Conservation (phyloP, 2,329 filamentous ascomycete species). For the Sporothrix mexicana region DNA sequence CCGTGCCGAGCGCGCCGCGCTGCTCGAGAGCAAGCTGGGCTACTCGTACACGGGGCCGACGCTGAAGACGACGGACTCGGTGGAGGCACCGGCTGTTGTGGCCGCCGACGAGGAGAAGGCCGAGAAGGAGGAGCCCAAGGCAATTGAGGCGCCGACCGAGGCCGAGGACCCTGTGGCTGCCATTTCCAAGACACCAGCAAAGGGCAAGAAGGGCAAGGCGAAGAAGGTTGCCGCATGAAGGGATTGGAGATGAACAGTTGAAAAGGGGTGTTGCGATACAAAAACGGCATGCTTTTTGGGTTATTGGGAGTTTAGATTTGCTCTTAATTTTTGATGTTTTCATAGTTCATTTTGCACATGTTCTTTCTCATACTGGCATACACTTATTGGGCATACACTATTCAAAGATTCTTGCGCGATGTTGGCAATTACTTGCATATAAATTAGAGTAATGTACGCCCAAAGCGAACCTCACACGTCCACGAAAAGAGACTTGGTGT, state of each 20-base stretch:
- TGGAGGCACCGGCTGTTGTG: slow-evolving; percentile 44
- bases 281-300: slow-evolving; percentile 27
- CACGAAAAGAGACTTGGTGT: slow-evolving; percentile 43
- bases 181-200: slow-evolving; percentile 42
- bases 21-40: slow-evolving; percentile 73
- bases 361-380: neutral
- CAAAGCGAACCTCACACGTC: slow-evolving; percentile 67
- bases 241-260: neutral
- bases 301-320: slow-evolving; percentile 23
- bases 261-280: neutral
- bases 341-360: slow-evolving; percentile 14
- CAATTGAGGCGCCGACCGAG: neutral
- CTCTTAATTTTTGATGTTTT: neutral
- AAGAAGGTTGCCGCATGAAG: slow-evolving; percentile 43
- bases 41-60: slow-evolving; percentile 81
- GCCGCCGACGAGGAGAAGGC: slow-evolving; percentile 46
- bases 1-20: slow-evolving; percentile 71
- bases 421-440: no score
- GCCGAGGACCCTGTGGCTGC: slow-evolving; percentile 35
- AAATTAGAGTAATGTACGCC: slow-evolving; percentile 54
- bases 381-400: neutral
- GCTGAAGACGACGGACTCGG: slow-evolving; percentile 63
- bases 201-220: slow-evolving; percentile 44
- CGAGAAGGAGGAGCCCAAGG: neutral
- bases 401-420: neutral